A percentile compares a stretch with the other conserved stretches of the same genome.
Conservation (phyloP, 148 eudicot genomes). For the Chenopodium album region DNA sequence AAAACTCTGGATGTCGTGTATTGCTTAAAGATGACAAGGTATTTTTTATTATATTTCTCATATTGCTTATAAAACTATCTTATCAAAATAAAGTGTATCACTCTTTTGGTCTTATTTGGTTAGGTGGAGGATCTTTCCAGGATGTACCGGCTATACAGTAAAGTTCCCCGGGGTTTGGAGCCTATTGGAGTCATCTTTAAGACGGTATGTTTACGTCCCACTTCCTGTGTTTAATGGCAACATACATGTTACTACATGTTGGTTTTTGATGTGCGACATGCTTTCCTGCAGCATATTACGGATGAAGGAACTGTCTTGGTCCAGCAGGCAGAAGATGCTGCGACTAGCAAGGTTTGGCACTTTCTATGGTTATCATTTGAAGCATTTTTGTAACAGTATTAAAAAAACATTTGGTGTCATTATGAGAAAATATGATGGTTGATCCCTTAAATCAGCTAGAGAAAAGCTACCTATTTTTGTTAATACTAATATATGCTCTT, state of each 20-base stretch:
- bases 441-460: not conserved
- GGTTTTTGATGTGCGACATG: not conserved
- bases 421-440: not conserved
- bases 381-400: not conserved
- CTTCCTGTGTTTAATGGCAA: not conserved
- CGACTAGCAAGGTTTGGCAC: slow-evolving; percentile 55
- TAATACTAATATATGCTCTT: not conserved
- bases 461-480: not conserved
- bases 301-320: slow-evolving; percentile 58
- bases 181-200: slow-evolving; percentile 74
- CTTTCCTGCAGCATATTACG: slow-evolving; percentile 54
- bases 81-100: not conserved
- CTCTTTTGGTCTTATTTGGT: not conserved
- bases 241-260: not conserved
- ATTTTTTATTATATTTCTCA: not conserved
- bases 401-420: too few species aligned
- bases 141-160: slow-evolving; percentile 82
- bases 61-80: not conserved
- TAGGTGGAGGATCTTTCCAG: slow-evolving; percentile 89
- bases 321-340: slow-evolving; percentile 75
- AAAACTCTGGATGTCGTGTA: slow-evolving; percentile 63
- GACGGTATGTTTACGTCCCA: slow-evolving; percentile 43
- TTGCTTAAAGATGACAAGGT: slow-evolving; percentile 73
- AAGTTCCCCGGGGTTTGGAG: slow-evolving; percentile 72
- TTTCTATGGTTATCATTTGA: not conserved